phyloP scores from a whole-genome alignment of 768 basidiomycete genomes.

The Tylopilus sp. region DNA sequence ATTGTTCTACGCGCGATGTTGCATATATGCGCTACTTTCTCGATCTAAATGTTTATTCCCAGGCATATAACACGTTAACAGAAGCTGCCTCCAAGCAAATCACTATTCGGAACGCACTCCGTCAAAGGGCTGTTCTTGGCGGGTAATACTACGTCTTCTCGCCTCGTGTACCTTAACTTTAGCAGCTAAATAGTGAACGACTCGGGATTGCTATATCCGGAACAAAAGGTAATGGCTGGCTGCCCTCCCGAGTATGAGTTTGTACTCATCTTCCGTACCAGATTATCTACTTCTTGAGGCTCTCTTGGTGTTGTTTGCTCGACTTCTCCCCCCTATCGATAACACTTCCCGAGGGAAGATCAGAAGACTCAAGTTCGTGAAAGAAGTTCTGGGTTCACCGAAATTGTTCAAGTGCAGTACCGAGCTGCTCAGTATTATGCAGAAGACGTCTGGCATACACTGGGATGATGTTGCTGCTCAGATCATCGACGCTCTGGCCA shows the following conservation, averaged over 20 bases:
- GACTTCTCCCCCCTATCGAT: conserved; percentile 47
- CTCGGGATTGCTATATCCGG: conserved; percentile 48
- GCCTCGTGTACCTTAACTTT: neutral
- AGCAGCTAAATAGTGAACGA: conserved; percentile 32
- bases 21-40: conserved; percentile 28
- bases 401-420: conserved; percentile 35
- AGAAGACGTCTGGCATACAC: conserved; percentile 39
- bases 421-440: conserved; percentile 40
- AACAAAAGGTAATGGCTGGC: conserved; percentile 41
- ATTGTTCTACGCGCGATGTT: conserved; percentile 5
- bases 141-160: conserved; percentile 36
- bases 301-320: conserved; percentile 54
- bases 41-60: conserved; percentile 14
- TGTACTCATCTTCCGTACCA: conserved; percentile 18
- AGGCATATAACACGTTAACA: conserved; percentile 54
- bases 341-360: conserved; percentile 31
- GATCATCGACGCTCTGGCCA: conserved; percentile 48
- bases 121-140: conserved; percentile 43
- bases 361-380: conserved; percentile 46
- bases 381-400: conserved; percentile 46
- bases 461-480: conserved; percentile 53
- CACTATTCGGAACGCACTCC: conserved; percentile 45
- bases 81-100: conserved; percentile 43
- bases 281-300: conserved; percentile 58
- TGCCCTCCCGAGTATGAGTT: neutral